Percentiles rank a stretch among this genome's conserved stretches.
Evolutionary conservation across 2,329 filamentous ascomycete genomes (phyloP).

Genomic region (Capronia coronata): DNA sequence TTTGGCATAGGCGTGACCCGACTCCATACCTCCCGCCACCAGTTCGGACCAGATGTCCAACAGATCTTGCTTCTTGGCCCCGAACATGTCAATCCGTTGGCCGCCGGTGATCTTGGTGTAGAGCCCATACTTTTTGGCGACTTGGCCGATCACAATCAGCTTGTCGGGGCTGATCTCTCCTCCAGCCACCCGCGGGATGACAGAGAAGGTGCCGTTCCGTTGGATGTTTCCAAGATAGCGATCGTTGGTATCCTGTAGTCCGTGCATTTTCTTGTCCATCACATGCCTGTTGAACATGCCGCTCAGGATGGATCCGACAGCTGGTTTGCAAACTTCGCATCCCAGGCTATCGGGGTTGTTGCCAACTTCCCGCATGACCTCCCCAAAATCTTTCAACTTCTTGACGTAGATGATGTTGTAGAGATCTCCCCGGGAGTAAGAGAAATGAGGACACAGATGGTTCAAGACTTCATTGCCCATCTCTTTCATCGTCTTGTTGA

Average conservation of each 20-base stretch:
- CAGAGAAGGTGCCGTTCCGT: constrained; percentile 82
- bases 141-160: constrained; percentile 72
- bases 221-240: constrained; percentile 84
- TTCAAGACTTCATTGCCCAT: constrained; percentile 87
- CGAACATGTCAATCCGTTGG: constrained; percentile 89
- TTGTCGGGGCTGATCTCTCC: constrained; percentile 86
- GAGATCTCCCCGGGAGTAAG: constrained; percentile 76
- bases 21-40: constrained; percentile 80
- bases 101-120: constrained; percentile 92
- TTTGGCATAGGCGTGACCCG: constrained; percentile 86
- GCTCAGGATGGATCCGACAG: constrained; percentile 71
- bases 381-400: constrained; percentile 61
- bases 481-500: constrained; percentile 78
- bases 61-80: constrained; percentile 79
- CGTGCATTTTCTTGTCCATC: constrained; percentile 62
- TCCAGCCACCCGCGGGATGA: constrained; percentile 73
- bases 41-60: constrained; percentile 74
- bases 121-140: constrained; percentile 74
- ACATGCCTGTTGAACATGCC: constrained; percentile 79
- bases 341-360: constrained; percentile 66
- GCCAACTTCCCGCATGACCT: constrained; percentile 73
- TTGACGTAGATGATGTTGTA: constrained; percentile 85
- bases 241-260: constrained; percentile 87
- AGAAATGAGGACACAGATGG: constrained; percentile 76
- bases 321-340: constrained; percentile 81